Evolutionary conservation across 2,329 filamentous ascomycete species (phyloP).

Genomic region (Aureobasidium uvarum): DNA sequence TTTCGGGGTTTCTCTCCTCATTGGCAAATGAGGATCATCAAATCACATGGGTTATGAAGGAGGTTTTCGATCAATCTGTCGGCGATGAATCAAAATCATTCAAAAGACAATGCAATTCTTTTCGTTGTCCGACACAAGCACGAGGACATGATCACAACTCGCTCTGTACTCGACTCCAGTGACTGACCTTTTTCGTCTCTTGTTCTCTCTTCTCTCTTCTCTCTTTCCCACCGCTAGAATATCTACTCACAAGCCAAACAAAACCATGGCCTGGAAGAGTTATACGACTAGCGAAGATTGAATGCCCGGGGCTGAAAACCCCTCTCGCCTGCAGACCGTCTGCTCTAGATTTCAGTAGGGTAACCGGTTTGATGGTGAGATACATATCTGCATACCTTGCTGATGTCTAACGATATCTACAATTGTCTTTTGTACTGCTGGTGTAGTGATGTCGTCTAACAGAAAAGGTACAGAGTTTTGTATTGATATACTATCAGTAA

Average conservation of each 20-base stretch:
- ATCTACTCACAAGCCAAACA: conserved; percentile 76
- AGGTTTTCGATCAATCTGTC: conserved; percentile 19
- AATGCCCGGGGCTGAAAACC: conserved; percentile 51
- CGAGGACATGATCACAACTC: not conserved
- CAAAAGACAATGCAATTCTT: conserved; percentile 7
- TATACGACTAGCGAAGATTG: conserved; percentile 91
- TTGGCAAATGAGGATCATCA: conserved; percentile 20
- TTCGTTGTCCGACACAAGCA: not conserved
- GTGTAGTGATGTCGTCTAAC: not conserved
- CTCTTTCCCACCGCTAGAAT: conserved; percentile 62
- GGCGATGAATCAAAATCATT: conserved; percentile 23
- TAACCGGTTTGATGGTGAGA: conserved; percentile 83
- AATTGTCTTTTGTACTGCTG: not conserved
- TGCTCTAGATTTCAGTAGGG: conserved; percentile 56
- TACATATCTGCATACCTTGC: conserved; percentile 52
- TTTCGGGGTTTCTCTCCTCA: conserved; percentile 18
- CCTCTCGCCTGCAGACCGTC: conserved; percentile 80
- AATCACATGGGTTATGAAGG: conserved; percentile 20
- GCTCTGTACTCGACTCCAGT: not conserved
- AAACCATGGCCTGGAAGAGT: conserved; percentile 70
- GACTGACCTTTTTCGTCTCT: conserved; percentile 1
- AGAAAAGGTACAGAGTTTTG: conserved; percentile 1
- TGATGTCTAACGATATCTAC: conserved; percentile 17
- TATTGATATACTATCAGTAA: not conserved
- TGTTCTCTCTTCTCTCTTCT: not conserved